Conservation (phyloP, 2,329 filamentous ascomycete genomes). For the Ophiostoma quercus region DNA sequence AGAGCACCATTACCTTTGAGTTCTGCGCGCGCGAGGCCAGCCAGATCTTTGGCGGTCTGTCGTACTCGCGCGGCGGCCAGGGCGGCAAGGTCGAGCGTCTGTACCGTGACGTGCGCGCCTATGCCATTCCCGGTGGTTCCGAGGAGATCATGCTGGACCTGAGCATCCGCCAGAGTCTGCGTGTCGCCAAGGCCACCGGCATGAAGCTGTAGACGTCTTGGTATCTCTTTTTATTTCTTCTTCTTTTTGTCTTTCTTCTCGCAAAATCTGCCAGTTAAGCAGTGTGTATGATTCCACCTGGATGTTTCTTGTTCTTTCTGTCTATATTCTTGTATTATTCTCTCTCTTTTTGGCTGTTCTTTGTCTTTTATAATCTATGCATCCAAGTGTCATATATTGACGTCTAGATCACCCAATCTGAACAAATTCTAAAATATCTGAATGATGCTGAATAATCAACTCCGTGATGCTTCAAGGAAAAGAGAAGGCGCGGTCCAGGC, state of each 20-base stretch:
- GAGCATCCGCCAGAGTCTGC: constrained; percentile 74
- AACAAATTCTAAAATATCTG: background rate
- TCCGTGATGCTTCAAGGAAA: background rate
- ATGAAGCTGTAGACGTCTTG: constrained; percentile 73
- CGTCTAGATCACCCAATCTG: background rate
- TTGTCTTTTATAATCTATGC: background rate
- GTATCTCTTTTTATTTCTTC: background rate
- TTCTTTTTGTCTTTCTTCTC: background rate
- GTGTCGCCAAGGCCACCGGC: constrained; percentile 82
- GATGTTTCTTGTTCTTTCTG: background rate
- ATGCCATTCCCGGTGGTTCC: constrained; percentile 89
- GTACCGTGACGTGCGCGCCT: constrained; percentile 91
- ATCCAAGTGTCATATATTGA: background rate
- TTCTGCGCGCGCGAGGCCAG: constrained; percentile 94
- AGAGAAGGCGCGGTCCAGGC: background rate
- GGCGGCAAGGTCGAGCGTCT: constrained; percentile 91
- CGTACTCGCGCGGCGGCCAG: constrained; percentile 88
- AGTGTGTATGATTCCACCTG: constrained; percentile 12
- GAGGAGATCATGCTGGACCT: constrained; percentile 99
- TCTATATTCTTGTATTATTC: constrained; percentile 15
- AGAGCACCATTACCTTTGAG: constrained; percentile 90
- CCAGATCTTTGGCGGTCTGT: constrained; percentile 94
- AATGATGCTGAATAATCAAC: background rate
- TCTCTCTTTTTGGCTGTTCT: background rate
- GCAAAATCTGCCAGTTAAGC: constrained; percentile 16